Base-by-base conservation (phyloP, 305 asterid genomes). In the Vinca major region DNA sequence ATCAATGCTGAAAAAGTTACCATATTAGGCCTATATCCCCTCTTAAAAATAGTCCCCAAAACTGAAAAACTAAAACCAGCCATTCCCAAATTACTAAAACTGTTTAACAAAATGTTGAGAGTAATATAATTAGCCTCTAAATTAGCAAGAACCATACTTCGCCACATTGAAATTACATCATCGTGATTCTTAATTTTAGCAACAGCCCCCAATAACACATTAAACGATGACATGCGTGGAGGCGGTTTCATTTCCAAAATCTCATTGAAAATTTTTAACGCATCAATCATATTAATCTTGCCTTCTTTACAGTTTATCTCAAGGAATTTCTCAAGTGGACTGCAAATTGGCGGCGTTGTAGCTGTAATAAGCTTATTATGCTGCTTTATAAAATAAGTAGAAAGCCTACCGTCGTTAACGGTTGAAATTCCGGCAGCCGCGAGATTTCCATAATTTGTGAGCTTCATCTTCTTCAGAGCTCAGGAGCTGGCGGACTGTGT, bases 1-100 rank as follows among this genome's bases (percentile, higher is more conserved):
- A 89, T 78, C 85, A 86, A 71, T 1, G 91, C 70, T 33, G 82
- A 86, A 65, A 77, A 84, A 10, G 94, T 81, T 13, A 85, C 79
- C 55, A 80, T 73, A 76, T 85, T 78, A 0, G 95, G 92, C 39
- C 3, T 40, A 73, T 73, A 85, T 11, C 91, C 98, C 72, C 78
- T 81, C 84, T 82, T 91, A 53, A 81, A 61, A 54, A 86, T 16
- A 44, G 72, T 52, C 5, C 88, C 88, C 81, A 91, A 69, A 12
- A 88, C 86, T 72, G 86, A 68, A 73, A 88, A 88, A 65, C 92
- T 89, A 17, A 73, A 74, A 55, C 67, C 71, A 40, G 65, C 78
- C 74, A 48, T 73, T 40, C 77, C 80, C 81, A 80, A 51, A 11
- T 71, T 81, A 69, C 96, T 82, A 12, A 54, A 89, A 54, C 86